Evolutionary conservation across 306 rosid species (phyloP), one percentile per base, ranked within the genome.

Genomic region (Sphenostylis stenocarpa): DNA sequence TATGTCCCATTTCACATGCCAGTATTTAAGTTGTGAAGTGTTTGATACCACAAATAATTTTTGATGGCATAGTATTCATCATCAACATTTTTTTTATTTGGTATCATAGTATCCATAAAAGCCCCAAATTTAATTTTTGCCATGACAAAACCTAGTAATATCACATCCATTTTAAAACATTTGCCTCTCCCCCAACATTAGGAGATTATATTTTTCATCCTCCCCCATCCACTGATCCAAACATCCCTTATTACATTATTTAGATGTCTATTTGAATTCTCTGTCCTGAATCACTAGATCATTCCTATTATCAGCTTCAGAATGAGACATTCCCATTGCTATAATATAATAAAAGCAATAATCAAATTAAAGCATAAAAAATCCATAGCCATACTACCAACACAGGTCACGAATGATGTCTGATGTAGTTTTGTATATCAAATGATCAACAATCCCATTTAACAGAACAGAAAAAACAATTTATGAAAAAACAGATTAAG

Each of bases 351-450:
- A 41, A 41, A 65, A 67, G 67, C 4, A 67, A 68, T 53, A 51
- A 81, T 68, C 49, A 80, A 77, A 65, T 52, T 66, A 41, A 69
- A 63, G 75, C 62, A 72, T 2, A 38, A 4, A 70, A 29, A 70
- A 38, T 53, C 16, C 45, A 69, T 24, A 76, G 16, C 52, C 75
- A 63, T 66, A 20, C 31, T 44, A 16, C 19, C 72, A 51, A 79
- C 36, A 38, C 44, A 15, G 14, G n/a, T 4, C 10, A 24, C 4
- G 8, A 48, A 58, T 15, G 67, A 19, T 52, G 60, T 17, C 51
- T 14, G 7, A 52, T 14, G 48, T 52, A 58, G 17, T 23, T 57
- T 28, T 9, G 29, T 33, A 29, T 9, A 48, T 33, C 23, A 17
- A 0, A 55, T 73, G 75, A 77, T 55, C 49, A 82, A 2, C 72